Conservation (phyloP, 2,329 filamentous ascomycete species). For the Aspergillus floridensis region DNA sequence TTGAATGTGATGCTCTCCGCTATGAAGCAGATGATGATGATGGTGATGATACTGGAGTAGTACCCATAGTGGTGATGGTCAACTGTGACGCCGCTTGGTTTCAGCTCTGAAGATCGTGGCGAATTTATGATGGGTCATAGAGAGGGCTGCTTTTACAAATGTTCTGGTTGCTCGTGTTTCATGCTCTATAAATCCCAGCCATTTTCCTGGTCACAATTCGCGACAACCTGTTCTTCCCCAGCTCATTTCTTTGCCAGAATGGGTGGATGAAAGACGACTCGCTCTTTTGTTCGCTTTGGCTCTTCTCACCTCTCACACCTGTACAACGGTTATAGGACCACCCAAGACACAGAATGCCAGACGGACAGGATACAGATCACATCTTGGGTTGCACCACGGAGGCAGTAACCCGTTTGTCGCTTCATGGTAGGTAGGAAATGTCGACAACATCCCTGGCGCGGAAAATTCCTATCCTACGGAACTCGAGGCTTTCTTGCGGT, state of each 20-base stretch:
- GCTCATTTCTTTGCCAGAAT: slow-evolving; percentile 5
- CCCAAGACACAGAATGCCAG: slow-evolving; percentile 1
- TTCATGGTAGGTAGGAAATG: neutral
- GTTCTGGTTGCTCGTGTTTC: slow-evolving; percentile 3
- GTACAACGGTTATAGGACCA: slow-evolving; percentile 14
- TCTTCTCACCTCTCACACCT: slow-evolving; percentile 4
- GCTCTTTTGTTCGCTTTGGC: neutral
- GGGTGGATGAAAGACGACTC: neutral
- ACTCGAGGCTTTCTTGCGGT: neutral
- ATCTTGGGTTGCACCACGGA: slow-evolving; percentile 14
- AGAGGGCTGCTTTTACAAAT: neutral
- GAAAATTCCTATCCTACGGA: neutral
- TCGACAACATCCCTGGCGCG: neutral
- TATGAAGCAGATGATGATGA: neutral
- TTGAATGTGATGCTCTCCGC: slow-evolving; percentile 3
- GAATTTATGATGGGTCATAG: neutral
- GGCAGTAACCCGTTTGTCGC: neutral
- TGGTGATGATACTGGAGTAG: neutral
- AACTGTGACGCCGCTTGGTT: neutral
- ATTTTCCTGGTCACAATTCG: neutral
- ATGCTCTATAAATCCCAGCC: slow-evolving; percentile 5
- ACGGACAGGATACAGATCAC: slow-evolving; percentile 16
- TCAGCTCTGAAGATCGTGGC: slow-evolving; percentile 2
- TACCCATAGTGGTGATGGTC: neutral
- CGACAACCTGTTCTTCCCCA: neutral